Evolutionary conservation across 371 early-diverging fungal species (phyloP), one percentile per base, ranked within the genome.

Genomic region (Zychaea mexicana): DNA sequence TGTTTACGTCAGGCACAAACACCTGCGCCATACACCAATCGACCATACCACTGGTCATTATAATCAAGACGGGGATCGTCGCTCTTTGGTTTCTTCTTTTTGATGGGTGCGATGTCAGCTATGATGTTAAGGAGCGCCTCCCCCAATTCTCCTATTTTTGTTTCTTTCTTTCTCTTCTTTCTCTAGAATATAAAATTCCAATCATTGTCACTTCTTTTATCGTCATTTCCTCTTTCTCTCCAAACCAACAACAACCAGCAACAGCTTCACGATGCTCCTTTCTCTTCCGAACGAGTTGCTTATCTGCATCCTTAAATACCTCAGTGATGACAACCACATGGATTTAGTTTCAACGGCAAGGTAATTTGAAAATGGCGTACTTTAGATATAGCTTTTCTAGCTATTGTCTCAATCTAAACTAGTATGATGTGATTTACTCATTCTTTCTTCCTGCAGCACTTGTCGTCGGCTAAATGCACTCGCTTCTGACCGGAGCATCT

Each of bases 211-310:
- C 33, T 12, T 33, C 33, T 8, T 33, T 33, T 52, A 46, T 27
- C 32, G 7, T 54, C 39, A 62, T 24, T 56, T 55, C 52, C 24
- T 57, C 52, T 58, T 22, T 49, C 38, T 55, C 52, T 57, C 15
- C 47, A 54, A 31, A 57, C 36, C 15, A 38, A 26, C 19, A 3
- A 36, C 8, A 52, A 27, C 19, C 28, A 68, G 57, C 55, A 27
- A 57, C 30, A 57, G n/a, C 17, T 55, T 28, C 17, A 36, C 21
- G 19, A 58, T 61, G 63, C 31, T 73, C 52, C 26, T 65, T 13
- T 55, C 57, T 27, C 47, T 77, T 39, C 71, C 77, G 21, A 56
- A 62, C 32, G 77, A 77, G 49, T 54, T 77, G 12, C 65, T 73
- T 36, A 57, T 73, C 6, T 21, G 65, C 27, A 69, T 73, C 17